Percentiles rank a stretch among this genome's conserved stretches.
Conservation (phyloP, 352 stramenopile species). For the Phytophthora constricta region DNA sequence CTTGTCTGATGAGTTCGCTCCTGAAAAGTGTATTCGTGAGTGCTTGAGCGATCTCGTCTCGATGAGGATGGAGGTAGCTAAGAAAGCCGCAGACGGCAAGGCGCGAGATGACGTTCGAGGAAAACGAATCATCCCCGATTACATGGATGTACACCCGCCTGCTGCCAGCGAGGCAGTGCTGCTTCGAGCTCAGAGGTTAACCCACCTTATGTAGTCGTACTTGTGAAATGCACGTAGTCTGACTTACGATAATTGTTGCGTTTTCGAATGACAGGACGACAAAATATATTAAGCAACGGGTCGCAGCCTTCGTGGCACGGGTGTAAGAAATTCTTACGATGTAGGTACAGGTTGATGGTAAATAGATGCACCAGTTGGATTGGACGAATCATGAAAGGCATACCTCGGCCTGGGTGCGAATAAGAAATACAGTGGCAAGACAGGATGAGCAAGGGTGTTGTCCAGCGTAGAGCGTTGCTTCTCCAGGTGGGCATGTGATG, state of each 20-base stretch:
- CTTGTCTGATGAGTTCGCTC: slow-evolving; percentile 54
- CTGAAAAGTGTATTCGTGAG: slow-evolving; percentile 43
- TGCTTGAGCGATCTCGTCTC: slow-evolving; percentile 69
- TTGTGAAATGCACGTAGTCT: slow-evolving; percentile 7
- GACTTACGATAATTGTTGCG: slow-evolving; percentile 1
- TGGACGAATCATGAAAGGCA: slow-evolving; percentile 28
- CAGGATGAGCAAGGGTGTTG: slow-evolving; percentile 66
- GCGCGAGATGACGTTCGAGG: slow-evolving; percentile 75
- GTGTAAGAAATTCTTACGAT: slow-evolving; percentile 22
- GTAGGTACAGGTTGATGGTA: slow-evolving; percentile 1
- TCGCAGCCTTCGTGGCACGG: slow-evolving; percentile 42
- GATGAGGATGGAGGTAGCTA: slow-evolving; percentile 57
- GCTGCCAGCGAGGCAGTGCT: slow-evolving; percentile 53
- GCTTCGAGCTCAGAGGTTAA: slow-evolving; percentile 54
- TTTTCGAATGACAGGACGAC: slow-evolving; percentile 25
- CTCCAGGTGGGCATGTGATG: slow-evolving; percentile 47
- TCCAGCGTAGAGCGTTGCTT: slow-evolving; percentile 41
- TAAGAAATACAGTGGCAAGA: slow-evolving; percentile 35
- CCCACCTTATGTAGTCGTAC: slow-evolving; percentile 10
- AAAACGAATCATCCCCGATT: slow-evolving; percentile 73
- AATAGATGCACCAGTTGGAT: slow-evolving; percentile 25
- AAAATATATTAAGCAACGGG: slow-evolving; percentile 38
- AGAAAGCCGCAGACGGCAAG: slow-evolving; percentile 72
- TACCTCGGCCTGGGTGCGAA: slow-evolving; percentile 24
- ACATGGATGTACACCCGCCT: slow-evolving; percentile 67